Evolutionary conservation across 139 green algal genomes (phyloP), one percentile per base, ranked within the genome.

Genomic region (Micromonas pusilla): DNA sequence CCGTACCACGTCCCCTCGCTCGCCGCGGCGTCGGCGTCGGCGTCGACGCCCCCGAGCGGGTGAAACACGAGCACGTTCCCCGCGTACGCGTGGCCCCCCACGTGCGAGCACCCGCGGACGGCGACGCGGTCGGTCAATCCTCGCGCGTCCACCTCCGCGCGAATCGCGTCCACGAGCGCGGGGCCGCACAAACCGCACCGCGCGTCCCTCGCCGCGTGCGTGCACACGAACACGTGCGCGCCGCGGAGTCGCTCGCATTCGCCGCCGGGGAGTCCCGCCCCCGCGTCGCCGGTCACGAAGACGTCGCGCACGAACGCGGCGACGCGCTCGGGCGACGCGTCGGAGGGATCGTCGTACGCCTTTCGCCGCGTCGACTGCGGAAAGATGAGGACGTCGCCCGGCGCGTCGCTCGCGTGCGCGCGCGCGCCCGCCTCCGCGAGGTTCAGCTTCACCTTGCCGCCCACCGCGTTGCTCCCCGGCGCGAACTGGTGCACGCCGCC

Each of bases 121-220:
- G 28, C 30, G 63, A 70, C 63, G 21, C 53, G 21, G 20, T 20
- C 53, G 20, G 53, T 20, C 20, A 64, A 64, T 20, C 53, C 21
- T 20, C 21, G 20, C 13, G 30, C 63, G 28, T 70, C 63, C 63
- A 70, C 9, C 28, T 33, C 63, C 9, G 9, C 63, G 28, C 30
- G 63, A 31, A 70, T 39, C 9, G 63, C 9, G 9, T 70, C 63
- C 9, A 70, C 19, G 28, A 70, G 63, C 63, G 63, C 63, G 63
- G 63, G 63, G 63, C 63, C 63, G 30, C 63, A 70, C 13, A 70
- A 6, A 9, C 63, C 63, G 63, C 63, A 70, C 28, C 63, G 9
- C 63, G 63, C 63, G 30, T 70, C 63, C 9, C 63, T 6, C 30
- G 9, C 19, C 30, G 19, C 19, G 63, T 70, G 63, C 28, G 28